Evolutionary conservation across 352 stramenopile species (phyloP), one percentile per base, ranked within the genome.

Genomic region (Phytophthora foliorum): DNA sequence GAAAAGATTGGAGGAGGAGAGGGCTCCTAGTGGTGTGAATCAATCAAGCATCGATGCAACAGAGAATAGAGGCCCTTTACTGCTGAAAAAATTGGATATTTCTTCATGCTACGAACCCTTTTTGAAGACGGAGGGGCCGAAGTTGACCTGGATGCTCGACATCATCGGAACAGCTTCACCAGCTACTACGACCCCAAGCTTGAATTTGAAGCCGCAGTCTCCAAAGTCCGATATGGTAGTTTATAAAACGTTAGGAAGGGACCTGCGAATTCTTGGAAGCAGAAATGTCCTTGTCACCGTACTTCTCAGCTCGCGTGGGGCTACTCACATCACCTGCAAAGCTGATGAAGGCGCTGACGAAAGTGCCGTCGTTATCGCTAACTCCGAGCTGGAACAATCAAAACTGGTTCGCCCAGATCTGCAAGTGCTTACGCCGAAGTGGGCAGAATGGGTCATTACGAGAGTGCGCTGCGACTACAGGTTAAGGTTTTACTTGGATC

Each of bases 221-320:
- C 16, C 5, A 21, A 68, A 59, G 19, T 17, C 51, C 1, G 48
- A 59, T 49, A 21, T 57, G 16, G 2, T 72, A 4, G 63, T 79
- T 21, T 86, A 84, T 39, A 89, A 88, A 64, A 41, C 77, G 8
- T 42, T 90, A n/a, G 80, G 66, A 60, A 86, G 77, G 38, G 69
- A 86, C 29, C 45, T 74, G 22, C 72, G 57, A 29, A 59, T 11
- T n/a, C 56, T 86, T 13, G 42, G 51, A 10, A 50, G 22, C 0
- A 27, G 8, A 27, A 51, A 50, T 31, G 55, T 77, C 9, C 51
- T 72, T 22, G 14, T 86, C 34, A 63, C 74, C 2, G 64, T 86
- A 7, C 34, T 86, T 8, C 62, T 90, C 10, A 81, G 74, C 25
- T 89, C 80, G 0, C 56, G 74, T 25, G 72, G 70, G 68, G 21